A percentile compares a stretch with the other conserved stretches of the same genome.
phyloP scores from a whole-genome alignment of 2,329 filamentous ascomycete species.

The Nothophoma quercina region DNA sequence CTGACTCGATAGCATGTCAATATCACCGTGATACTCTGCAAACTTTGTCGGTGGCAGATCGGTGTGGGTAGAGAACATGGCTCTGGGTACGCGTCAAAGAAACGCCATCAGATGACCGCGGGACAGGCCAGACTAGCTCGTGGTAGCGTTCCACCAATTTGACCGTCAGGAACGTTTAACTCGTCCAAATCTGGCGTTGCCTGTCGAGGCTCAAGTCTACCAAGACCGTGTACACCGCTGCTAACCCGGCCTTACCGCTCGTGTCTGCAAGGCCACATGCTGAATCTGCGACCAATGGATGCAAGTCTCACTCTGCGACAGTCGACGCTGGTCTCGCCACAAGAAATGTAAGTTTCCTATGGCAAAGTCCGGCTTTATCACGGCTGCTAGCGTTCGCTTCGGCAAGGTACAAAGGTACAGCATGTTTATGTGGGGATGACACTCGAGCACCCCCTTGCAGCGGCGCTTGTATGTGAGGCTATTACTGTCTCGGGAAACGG shows the following conservation, averaged over 20 bases:
- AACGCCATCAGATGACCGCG: constrained; percentile 21
- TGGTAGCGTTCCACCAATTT: constrained; percentile 17
- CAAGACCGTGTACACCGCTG: constrained; percentile 1
- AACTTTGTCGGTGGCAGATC: constrained; percentile 6
- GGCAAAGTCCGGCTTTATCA: constrained; percentile 23
- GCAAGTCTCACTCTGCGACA: constrained; percentile 19
- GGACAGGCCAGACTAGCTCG: constrained; percentile 13
- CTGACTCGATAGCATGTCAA: constrained; percentile 1
- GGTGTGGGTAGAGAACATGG: constrained; percentile 7
- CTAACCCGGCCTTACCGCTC: constrained; percentile 2
- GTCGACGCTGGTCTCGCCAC: constrained; percentile 1
- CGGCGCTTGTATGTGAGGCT: constrained; percentile 37
- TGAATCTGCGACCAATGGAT: constrained; percentile 5
- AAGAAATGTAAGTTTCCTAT: background rate
- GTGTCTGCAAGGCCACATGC: constrained; percentile 17
- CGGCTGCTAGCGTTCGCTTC: constrained; percentile 49
- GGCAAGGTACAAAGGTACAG: constrained; percentile 50
- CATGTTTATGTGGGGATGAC: constrained; percentile 42
- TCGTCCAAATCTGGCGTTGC: constrained; percentile 6
- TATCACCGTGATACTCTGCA: constrained; percentile 4
- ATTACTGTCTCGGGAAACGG: constrained; percentile 28
- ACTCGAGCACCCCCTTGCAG: constrained; percentile 47
- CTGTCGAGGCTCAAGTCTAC: constrained; percentile 7
- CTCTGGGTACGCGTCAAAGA: constrained; percentile 14
- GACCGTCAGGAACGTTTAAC: constrained; percentile 15